These are phyloP conservation scores for Rhodotorula sp. DNA, from an alignment of 1,284 basidiomycete genomes.

Conservation along the genomic window DNA sequence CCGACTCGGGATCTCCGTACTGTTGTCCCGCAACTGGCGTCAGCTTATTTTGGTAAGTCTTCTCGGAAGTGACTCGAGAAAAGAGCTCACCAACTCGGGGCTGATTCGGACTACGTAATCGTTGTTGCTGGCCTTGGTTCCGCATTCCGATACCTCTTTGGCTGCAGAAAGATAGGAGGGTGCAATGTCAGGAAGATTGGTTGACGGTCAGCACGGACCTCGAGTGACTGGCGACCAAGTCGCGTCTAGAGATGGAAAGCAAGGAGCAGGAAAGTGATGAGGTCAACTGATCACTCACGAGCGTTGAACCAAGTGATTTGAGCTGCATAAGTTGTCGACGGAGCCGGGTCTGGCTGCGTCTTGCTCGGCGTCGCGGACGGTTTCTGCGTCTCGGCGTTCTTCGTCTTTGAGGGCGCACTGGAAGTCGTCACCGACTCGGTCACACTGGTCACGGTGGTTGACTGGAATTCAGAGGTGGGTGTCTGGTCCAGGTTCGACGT, in stretches of 20 bases:
- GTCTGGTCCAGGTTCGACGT: not conserved
- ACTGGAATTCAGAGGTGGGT: not conserved
- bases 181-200: not conserved
- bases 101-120: conserved; percentile 25
- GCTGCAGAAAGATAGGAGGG: not conserved
- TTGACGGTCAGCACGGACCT: not conserved
- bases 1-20: conserved; percentile 8
- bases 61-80: no score
- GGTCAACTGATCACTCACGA: not conserved
- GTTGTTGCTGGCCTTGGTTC: conserved; percentile 1
- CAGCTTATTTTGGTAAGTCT: not conserved
- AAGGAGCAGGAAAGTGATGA: not conserved
- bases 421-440: not conserved
- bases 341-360: not conserved
- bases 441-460: not conserved
- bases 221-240: not conserved
- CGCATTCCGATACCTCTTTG: not conserved
- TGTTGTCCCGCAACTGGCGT: not conserved
- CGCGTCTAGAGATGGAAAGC: not conserved
- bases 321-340: conserved; percentile 8
- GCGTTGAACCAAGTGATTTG: conserved; percentile 27
- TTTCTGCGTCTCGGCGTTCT: not conserved
- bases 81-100: conserved; percentile 12
- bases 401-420: not conserved
- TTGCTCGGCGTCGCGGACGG: not conserved